These are phyloP conservation scores for Coniella vitis DNA, from an alignment of 2,329 filamentous ascomycete species.

Conservation along the genomic window DNA sequence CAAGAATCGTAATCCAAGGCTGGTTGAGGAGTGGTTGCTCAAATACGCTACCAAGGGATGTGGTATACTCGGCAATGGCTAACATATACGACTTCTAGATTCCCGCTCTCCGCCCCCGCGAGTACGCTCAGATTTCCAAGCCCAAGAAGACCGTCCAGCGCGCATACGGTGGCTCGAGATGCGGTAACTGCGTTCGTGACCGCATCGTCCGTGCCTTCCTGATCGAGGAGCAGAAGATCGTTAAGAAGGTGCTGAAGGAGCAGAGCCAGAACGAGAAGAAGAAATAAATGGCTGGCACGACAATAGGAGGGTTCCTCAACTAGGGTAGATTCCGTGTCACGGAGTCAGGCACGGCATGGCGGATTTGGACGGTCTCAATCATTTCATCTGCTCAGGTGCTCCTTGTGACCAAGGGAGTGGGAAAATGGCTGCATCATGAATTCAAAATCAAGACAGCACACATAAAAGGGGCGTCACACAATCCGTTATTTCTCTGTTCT, in stretches of 20 bases:
- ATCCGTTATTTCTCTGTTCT: conserved; percentile 32
- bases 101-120: conserved; percentile 93
- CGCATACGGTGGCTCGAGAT: conserved; percentile 97
- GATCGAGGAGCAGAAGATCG: conserved; percentile 99
- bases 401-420: conserved; percentile 30
- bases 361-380: conserved; percentile 29
- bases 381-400: conserved; percentile 46
- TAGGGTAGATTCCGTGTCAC: conserved; percentile 20
- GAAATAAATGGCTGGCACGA: conserved; percentile 51
- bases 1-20: no score
- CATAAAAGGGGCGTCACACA: conserved; percentile 10
- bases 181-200: conserved; percentile 97
- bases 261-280: conserved; percentile 71
- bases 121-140: conserved; percentile 95
- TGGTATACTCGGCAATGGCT: conserved; percentile 18
- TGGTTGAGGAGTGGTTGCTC: no score
- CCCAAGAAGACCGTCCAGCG: conserved; percentile 99
- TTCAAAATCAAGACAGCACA: conserved; percentile 20
- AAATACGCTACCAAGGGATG: no score
- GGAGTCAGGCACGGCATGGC: conserved; percentile 23
- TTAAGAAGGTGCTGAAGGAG: conserved; percentile 99
- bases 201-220: conserved; percentile 96
- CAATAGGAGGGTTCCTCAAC: conserved; percentile 24
- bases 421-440: conserved; percentile 38
- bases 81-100: conserved; percentile 47